These are phyloP conservation scores for Marasmius tenuissimus DNA, from an alignment of 1,284 basidiomycete genomes.

Conservation along the genomic window DNA sequence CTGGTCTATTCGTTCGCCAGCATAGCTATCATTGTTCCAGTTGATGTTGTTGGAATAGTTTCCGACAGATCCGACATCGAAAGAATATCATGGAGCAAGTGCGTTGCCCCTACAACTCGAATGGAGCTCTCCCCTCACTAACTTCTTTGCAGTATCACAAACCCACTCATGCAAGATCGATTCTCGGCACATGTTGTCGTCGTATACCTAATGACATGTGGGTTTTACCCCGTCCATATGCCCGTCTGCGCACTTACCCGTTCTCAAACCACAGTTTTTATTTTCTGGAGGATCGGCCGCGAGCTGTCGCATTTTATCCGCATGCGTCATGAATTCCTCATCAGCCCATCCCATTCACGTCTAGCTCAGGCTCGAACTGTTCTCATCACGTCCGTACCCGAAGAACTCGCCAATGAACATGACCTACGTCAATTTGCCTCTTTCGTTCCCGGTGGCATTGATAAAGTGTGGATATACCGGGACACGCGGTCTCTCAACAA, in stretches of 20 bases:
- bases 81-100: conserved; percentile 51
- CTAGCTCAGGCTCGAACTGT: conserved; percentile 77
- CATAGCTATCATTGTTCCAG: conserved; percentile 59
- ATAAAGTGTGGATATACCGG: conserved; percentile 74
- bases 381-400: conserved; percentile 73
- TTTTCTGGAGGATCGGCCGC: conserved; percentile 65
- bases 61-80: conserved; percentile 33
- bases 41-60: conserved; percentile 52
- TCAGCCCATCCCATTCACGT: conserved; percentile 59
- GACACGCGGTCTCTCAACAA: conserved; percentile 58
- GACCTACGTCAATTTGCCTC: conserved; percentile 64
- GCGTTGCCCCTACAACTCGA: conserved; percentile 13
- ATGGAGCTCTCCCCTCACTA: not conserved
- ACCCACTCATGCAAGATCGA: conserved; percentile 32
- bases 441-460: conserved; percentile 77
- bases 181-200: conserved; percentile 49
- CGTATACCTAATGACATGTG: conserved; percentile 47
- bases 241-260: not conserved
- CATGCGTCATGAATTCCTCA: conserved; percentile 70
- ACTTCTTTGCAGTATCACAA: conserved; percentile 30
- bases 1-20: conserved; percentile 62
- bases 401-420: conserved; percentile 57
- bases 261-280: conserved; percentile 49
- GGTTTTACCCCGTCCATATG: conserved; percentile 11
- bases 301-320: conserved; percentile 68